Base-by-base conservation (phyloP, 345 rosid species). In the Physaria fendleri region DNA sequence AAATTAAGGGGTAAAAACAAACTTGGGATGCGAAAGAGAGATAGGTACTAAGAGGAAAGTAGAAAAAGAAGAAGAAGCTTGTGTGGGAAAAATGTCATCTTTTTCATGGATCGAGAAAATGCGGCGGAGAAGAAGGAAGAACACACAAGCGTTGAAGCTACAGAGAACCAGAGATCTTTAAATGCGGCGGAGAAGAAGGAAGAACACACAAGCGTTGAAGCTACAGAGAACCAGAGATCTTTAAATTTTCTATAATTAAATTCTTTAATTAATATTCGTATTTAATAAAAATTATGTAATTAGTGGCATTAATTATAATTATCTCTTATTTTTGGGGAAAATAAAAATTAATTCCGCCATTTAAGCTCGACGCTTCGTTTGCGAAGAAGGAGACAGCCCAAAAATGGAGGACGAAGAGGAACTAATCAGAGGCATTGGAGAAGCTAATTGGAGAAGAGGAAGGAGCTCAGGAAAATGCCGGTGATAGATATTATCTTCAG, bases 401-500 rank as follows among this genome's bases (percentile, higher is more conserved):
- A 52, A 52, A 50, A 66, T 61, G 60, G 55, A 62, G 39, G 24
- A 48, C 27, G 37, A 35, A 62, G 25, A 52, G n/a, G 20, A 54
- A 52, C 12, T 18, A 27, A 52, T 44, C 54, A 11, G 21, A 43
- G 32, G 47, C 21, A 32, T 64, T 43, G 35, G 18, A 35, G 56
- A 56, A 65, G 38, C n/a, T n/a, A n/a, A n/a, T n/a, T n/a, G n/a
- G n/a, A n/a, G n/a, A 55, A 49, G 23, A 65, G 38, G 16, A 24
- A 47, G 21, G 9, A 42, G 5, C 10, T 3, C 14, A 6, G 5
- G 29, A 59, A 73, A 15, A 90, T 85, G 96, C 73, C 78, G 40
- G 88, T 83, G 33, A 82, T 85, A 3, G 80, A 83, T 51, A 76
- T 87, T 59, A 65, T 84, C 56, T 88, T 82, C 65, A 57, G 95